Percentiles rank a stretch among this genome's conserved stretches.
These are phyloP conservation scores for Anthoceros angustus DNA, from an alignment of 225 moss, liverwort and hornwort genomes.

Conservation along the genomic window DNA sequence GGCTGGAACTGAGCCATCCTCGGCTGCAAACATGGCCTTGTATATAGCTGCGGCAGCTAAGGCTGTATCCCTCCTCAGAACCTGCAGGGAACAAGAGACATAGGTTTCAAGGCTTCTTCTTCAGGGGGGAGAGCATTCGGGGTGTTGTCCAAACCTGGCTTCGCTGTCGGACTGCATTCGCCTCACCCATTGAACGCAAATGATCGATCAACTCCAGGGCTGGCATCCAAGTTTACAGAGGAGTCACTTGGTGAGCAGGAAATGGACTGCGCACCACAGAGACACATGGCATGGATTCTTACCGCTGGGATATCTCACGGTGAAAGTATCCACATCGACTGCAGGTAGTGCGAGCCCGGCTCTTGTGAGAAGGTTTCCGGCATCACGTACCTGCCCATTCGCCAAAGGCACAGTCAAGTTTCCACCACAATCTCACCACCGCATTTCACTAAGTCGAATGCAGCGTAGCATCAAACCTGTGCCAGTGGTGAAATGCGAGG, in stretches of 20 bases:
- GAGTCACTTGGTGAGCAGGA: too few species aligned
- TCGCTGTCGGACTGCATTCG: slow-evolving; percentile 78
- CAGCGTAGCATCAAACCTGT: slow-evolving; percentile 31
- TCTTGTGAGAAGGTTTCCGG: slow-evolving; percentile 79
- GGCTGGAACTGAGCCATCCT: slow-evolving; percentile 89
- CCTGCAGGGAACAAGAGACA: slow-evolving; percentile 9
- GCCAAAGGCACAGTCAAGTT: slow-evolving; percentile 7
- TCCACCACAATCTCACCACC: slow-evolving; percentile 8
- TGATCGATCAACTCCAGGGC: slow-evolving; percentile 81
- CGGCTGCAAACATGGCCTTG: slow-evolving; percentile 73
- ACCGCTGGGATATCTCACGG: slow-evolving; percentile 84
- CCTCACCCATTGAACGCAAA: slow-evolving; percentile 90
- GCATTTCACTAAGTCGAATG: neutral
- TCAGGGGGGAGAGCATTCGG: neutral
- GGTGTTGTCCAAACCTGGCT: slow-evolving; percentile 30
- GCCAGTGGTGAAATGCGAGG: slow-evolving; percentile 90
- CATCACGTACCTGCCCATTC: slow-evolving; percentile 66
- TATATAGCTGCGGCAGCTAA: slow-evolving; percentile 93
- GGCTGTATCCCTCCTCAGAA: slow-evolving; percentile 64
- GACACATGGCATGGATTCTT: slow-evolving; percentile 6
- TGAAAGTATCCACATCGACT: slow-evolving; percentile 88
- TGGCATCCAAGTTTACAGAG: slow-evolving; percentile 15
- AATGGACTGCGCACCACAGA: slow-evolving; percentile 3
- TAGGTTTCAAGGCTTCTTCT: neutral
- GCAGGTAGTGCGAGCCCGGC: slow-evolving; percentile 89